A percentile compares a stretch with the other conserved stretches of the same genome.
phyloP scores from a whole-genome alignment of 495 filamentous ascomycete genomes.

The Chaetomium fimeti region DNA sequence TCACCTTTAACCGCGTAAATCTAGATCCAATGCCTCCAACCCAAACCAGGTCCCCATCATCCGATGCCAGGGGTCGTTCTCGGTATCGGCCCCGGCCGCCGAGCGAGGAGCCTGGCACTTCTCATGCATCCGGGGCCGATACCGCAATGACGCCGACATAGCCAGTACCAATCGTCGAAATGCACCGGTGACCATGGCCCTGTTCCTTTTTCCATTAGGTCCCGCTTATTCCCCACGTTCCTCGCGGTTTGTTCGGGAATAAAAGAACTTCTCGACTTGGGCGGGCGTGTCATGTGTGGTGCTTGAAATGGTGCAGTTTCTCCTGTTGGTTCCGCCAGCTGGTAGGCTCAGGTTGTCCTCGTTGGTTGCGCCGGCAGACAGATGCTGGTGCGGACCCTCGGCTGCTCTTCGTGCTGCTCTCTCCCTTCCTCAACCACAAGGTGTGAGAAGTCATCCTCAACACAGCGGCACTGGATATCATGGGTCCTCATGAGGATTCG shows the following conservation, averaged over 20 bases:
- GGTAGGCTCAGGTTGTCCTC: background rate
- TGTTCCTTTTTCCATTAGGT: background rate
- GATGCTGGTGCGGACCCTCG: background rate
- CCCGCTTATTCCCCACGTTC: constrained; percentile 20
- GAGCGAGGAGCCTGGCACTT: background rate
- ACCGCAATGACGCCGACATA: constrained; percentile 17
- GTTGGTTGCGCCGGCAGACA: background rate
- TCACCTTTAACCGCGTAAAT: background rate
- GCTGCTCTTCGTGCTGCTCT: background rate
- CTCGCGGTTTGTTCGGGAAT: constrained; percentile 21
- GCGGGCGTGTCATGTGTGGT: background rate
- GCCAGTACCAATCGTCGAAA: constrained; percentile 1
- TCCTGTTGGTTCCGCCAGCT: background rate
- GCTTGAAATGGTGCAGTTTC: background rate
- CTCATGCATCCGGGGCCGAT: constrained; percentile 14
- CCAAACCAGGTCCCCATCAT: background rate
- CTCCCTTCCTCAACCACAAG: background rate
- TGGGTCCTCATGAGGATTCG: background rate
- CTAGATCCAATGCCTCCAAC: background rate
- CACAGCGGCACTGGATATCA: background rate
- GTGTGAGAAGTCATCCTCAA: background rate
- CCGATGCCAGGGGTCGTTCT: background rate
- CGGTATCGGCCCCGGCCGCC: constrained; percentile 7
- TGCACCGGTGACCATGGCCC: constrained; percentile 1
- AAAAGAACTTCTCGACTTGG: background rate